phyloP scores from a whole-genome alignment of 2,329 filamentous ascomycete genomes.

The Xylaria sp. region DNA sequence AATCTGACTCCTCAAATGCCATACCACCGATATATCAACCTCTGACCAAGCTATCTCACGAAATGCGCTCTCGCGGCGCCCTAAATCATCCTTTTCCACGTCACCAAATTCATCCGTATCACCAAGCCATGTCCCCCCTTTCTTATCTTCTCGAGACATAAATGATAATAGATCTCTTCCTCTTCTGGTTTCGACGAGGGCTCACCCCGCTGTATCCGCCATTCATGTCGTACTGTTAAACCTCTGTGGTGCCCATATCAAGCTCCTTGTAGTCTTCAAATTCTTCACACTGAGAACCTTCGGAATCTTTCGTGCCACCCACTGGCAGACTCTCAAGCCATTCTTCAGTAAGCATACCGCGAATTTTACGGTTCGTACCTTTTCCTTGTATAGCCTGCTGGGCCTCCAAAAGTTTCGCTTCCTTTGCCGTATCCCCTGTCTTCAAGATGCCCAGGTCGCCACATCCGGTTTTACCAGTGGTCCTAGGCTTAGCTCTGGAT shows the following conservation, averaged over 20 bases:
- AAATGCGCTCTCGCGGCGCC: background rate
- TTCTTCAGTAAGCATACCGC: conserved; percentile 27
- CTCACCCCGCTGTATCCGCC: background rate
- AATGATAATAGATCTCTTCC: background rate
- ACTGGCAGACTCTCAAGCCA: conserved; percentile 34
- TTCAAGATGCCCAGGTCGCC: background rate
- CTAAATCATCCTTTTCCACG: background rate
- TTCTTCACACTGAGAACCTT: background rate
- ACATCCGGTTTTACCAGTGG: background rate
- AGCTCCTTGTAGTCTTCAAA: background rate
- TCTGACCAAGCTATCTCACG: background rate
- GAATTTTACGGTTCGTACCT: background rate
- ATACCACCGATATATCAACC: background rate
- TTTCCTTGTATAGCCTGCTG: conserved; percentile 11
- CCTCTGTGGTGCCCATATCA: background rate
- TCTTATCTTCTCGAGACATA: background rate
- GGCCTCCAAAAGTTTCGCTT: conserved; percentile 26
- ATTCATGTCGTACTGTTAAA: background rate
- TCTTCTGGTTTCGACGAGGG: background rate
- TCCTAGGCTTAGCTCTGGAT: conserved; percentile 1
- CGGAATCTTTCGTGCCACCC: background rate
- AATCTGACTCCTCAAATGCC: background rate
- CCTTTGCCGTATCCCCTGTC: conserved; percentile 4
- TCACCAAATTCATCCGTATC: background rate
- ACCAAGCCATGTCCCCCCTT: background rate